These are phyloP conservation scores for Hibiscus tridactylites DNA, from an alignment of 345 rosid species.

Conservation along the genomic window DNA sequence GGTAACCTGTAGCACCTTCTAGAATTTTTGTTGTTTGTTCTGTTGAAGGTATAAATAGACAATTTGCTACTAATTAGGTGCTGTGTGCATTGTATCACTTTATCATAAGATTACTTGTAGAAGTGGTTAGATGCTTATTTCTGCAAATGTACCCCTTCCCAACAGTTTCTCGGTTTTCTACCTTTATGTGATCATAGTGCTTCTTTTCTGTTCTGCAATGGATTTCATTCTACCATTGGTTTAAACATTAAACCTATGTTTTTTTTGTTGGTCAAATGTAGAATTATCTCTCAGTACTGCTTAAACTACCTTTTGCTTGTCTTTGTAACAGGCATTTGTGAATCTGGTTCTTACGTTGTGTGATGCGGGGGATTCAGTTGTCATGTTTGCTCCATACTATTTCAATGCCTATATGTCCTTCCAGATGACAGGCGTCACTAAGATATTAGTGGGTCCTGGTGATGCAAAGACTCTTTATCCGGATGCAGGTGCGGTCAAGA, in stretches of 20 bases:
- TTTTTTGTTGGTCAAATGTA: conserved; percentile 4
- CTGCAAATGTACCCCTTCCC: too few species aligned
- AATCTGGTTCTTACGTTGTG: conserved; percentile 78
- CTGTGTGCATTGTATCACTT: neutral
- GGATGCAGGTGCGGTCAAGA: conserved; percentile 57
- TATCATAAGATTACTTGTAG: too few species aligned
- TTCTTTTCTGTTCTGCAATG: too few species aligned
- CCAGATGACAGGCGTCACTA: conserved; percentile 94
- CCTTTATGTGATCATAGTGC: too few species aligned
- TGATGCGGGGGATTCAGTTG: conserved; percentile 82
- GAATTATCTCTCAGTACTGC: neutral
- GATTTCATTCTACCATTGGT: conserved; percentile 1
- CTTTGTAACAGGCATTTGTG: conserved; percentile 72
- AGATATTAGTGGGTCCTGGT: conserved; percentile 82
- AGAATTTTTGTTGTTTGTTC: conserved; percentile 2
- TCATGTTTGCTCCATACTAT: conserved; percentile 97
- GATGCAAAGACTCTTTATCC: conserved; percentile 66
- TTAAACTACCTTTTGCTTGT: conserved; percentile 7
- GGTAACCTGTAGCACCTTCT: conserved; percentile 25
- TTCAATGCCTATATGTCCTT: conserved; percentile 96
- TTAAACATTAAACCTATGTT: neutral
- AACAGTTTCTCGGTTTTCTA: too few species aligned
- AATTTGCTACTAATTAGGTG: neutral
- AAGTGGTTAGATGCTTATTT: too few species aligned
- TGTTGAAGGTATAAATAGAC: neutral